Evolutionary conservation across 192 early-diverging fungal genomes (phyloP).

Genomic region (Backusella mclennaniae): DNA sequence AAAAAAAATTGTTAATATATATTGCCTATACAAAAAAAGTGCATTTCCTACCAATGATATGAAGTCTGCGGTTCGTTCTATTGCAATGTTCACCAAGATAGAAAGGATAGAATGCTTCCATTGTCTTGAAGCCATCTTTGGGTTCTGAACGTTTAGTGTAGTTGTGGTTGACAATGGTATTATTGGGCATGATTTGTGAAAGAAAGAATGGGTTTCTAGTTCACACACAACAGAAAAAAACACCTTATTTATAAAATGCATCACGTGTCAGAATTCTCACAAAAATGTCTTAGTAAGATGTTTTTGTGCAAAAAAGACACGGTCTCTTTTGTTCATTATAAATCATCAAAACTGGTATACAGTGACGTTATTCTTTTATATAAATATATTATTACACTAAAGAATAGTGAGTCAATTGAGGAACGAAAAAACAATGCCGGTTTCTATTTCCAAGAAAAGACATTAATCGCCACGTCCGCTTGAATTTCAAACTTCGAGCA

Average conservation of each 20-base stretch:
- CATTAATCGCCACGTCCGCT: no score
- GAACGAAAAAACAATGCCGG: no score
- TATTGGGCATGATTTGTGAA: slow-evolving; percentile 9
- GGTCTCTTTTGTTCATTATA: no score
- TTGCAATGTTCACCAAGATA: slow-evolving; percentile 64
- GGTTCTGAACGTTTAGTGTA: slow-evolving; percentile 42
- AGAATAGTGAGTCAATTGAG: no score
- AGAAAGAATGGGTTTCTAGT: background rate
- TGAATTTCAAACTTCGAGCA: no score
- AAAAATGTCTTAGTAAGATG: background rate
- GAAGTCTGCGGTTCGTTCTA: slow-evolving; percentile 49
- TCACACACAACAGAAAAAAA: no score
- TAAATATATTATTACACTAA: no score
- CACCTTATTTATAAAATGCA: no score
- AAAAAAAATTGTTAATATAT: background rate
- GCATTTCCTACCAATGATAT: slow-evolving; percentile 45
- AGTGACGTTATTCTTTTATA: no score
- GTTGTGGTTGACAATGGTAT: slow-evolving; percentile 46
- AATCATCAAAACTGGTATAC: no score
- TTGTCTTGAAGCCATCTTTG: slow-evolving; percentile 45
- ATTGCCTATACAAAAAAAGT: slow-evolving; percentile 21
- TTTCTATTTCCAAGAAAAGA: no score
- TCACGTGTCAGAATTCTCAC: background rate
- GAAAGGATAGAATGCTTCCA: slow-evolving; percentile 66
- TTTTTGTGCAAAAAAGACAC: background rate